phyloP scores from a whole-genome alignment of 371 early-diverging fungal species.

The Lichtheimia ramosa region DNA sequence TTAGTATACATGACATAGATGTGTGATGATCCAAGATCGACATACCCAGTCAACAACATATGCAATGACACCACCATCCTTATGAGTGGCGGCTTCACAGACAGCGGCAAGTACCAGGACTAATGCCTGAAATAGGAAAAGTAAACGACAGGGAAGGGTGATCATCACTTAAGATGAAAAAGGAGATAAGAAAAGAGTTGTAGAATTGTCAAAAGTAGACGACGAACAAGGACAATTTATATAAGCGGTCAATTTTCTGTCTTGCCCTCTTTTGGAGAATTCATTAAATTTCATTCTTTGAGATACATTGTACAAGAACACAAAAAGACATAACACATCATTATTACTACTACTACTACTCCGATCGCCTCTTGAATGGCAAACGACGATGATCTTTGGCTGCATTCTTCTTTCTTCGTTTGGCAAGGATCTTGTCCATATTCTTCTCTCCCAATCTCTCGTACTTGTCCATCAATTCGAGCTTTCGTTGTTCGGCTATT shows the following conservation, averaged over 20 bases:
- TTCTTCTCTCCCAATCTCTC: constrained; percentile 63
- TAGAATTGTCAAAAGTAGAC: not conserved
- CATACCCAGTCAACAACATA: constrained; percentile 46
- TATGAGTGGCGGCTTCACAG: not conserved
- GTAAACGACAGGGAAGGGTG: constrained; percentile 14
- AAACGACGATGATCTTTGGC: constrained; percentile 67
- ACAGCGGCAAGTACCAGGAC: not conserved
- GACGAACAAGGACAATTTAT: not conserved
- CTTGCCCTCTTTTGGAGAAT: no score
- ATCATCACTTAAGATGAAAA: constrained; percentile 7
- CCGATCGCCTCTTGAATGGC: constrained; percentile 47
- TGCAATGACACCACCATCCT: constrained; percentile 16
- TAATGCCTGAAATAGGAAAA: constrained; percentile 1
- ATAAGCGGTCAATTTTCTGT: not conserved
- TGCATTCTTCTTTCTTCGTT: constrained; percentile 86
- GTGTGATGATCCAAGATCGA: not conserved
- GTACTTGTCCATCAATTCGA: constrained; percentile 81
- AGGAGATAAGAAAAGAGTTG: constrained; percentile 5
- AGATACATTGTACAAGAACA: no score
- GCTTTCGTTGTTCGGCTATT: constrained; percentile 75
- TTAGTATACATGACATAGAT: not conserved
- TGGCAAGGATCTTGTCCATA: constrained; percentile 81
- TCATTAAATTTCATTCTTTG: no score
- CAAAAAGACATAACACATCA: no score
- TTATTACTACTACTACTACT: constrained; percentile 7